Evolutionary conservation across 2,329 filamentous ascomycete species (phyloP).

Genomic region (Colletotrichum australisinense): DNA sequence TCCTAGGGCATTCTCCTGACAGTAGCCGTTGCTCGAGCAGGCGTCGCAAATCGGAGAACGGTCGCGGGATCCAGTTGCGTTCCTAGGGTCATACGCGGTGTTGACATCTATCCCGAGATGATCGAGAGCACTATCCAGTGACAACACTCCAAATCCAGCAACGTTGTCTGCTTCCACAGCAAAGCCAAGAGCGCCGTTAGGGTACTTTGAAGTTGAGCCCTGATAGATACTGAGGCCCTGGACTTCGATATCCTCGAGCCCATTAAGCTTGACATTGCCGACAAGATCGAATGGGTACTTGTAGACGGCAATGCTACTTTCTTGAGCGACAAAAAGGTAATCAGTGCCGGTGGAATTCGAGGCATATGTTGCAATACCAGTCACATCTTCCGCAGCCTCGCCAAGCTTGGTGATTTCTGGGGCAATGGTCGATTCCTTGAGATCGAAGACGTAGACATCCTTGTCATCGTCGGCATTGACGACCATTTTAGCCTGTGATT

Average conservation of each 20-base stretch:
- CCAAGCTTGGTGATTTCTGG: slow-evolving; percentile 51
- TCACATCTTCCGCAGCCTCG: slow-evolving; percentile 50
- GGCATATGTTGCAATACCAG: slow-evolving; percentile 54
- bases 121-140: slow-evolving; percentile 48
- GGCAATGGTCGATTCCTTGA: slow-evolving; percentile 49
- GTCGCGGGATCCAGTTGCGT: slow-evolving; percentile 37
- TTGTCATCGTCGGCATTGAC: slow-evolving; percentile 52
- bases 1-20: slow-evolving; percentile 38
- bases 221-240: slow-evolving; percentile 56
- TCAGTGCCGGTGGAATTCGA: slow-evolving; percentile 43
- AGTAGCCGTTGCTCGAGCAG: slow-evolving; percentile 54
- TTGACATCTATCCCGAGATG: slow-evolving; percentile 48
- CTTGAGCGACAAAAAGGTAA: slow-evolving; percentile 55
- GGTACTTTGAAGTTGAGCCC: slow-evolving; percentile 46
- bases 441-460: slow-evolving; percentile 50
- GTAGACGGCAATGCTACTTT: slow-evolving; percentile 52
- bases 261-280: slow-evolving; percentile 50
- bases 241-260: slow-evolving; percentile 54
- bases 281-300: slow-evolving; percentile 46
- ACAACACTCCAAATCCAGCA: slow-evolving; percentile 52
- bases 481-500: slow-evolving; percentile 49
- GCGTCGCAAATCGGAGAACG: slow-evolving; percentile 45
- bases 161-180: slow-evolving; percentile 53
- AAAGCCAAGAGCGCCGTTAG: slow-evolving; percentile 52
- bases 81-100: slow-evolving; percentile 51